Evolutionary conservation across 345 rosid genomes (phyloP).

Genomic region (thale cress (Arabidopsis thaliana)): TAIR10.1 NC_003070.9:5403001-5403500

Average conservation of each 20-base stretch:
- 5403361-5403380: constrained; percentile 67
- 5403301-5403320: constrained; percentile 62
- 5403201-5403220: constrained; percentile 55
- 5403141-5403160: constrained; percentile 83
- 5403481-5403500: constrained; percentile 78
- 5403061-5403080: constrained; percentile 77
- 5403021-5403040: constrained; percentile 64
- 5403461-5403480: constrained; percentile 66
- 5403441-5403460: constrained; percentile 58
- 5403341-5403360: constrained; percentile 89
- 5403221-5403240: constrained; percentile 69
- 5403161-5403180: constrained; percentile 73
- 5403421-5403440: constrained; percentile 58
- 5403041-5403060: constrained; percentile 74
- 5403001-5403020: constrained; percentile 63
- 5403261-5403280: constrained; percentile 65
- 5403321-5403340: constrained; percentile 73
- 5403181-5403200: constrained; percentile 59
- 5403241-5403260: constrained; percentile 86
- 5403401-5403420: constrained; percentile 70
- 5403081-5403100: constrained; percentile 81
- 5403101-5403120: constrained; percentile 88
- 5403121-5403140: constrained; percentile 75
- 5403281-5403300: constrained; percentile 60
- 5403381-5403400: constrained; percentile 74